These are phyloP conservation scores for Colletotrichum theobromicola DNA, from an alignment of 2,329 filamentous ascomycete species.

Conservation along the genomic window DNA sequence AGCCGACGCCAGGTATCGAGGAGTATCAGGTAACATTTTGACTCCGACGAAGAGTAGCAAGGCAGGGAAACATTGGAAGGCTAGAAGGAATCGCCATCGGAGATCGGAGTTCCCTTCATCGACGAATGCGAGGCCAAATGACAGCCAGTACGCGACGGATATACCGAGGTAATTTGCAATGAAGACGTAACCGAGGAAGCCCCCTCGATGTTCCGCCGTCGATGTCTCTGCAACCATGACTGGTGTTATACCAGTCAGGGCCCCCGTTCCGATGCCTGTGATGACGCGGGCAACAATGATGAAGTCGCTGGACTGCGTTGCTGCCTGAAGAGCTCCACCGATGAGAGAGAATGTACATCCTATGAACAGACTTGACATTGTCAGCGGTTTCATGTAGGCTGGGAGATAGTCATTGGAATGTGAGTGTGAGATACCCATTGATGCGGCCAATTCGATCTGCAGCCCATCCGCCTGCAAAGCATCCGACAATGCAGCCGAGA, in stretches of 20 bases:
- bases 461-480: conserved; percentile 52
- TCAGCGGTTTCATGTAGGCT: too few species aligned
- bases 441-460: conserved; percentile 61
- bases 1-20: neutral
- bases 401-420: neutral
- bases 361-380: neutral
- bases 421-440: conserved; percentile 29
- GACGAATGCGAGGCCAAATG: neutral
- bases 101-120: neutral
- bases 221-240: neutral
- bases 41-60: neutral
- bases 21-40: neutral
- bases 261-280: neutral
- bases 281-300: neutral
- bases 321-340: neutral
- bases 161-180: neutral
- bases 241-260: neutral
- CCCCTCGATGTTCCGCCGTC: neutral
- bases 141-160: neutral
- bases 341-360: neutral
- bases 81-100: neutral
- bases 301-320: neutral
- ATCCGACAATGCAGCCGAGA: conserved; percentile 54
- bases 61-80: neutral
- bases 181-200: neutral